phyloP scores from a whole-genome alignment of 495 filamentous ascomycete species.

The Neurospora discreta region DNA sequence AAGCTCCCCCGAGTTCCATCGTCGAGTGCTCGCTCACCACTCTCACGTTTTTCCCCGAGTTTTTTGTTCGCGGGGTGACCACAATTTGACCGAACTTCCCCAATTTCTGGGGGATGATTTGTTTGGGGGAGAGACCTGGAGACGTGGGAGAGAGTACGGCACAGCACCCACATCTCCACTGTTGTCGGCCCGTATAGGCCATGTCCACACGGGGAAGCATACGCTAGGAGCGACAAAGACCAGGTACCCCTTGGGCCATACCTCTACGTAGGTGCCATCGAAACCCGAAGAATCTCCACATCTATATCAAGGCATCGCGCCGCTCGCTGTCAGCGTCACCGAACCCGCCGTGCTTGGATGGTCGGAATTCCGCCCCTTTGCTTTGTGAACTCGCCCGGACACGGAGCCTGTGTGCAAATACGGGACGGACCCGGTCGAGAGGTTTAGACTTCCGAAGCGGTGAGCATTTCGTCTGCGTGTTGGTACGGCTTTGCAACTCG shows the following conservation, averaged over 20 bases:
- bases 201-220: not conserved
- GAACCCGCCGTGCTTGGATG: not conserved
- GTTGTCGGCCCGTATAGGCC: not conserved
- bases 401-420: not conserved
- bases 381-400: not conserved
- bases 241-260: not conserved
- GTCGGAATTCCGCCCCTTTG: not conserved
- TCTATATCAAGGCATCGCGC: not conserved
- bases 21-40: not conserved
- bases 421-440: not conserved
- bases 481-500: not conserved
- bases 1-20: not conserved
- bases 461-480: not conserved
- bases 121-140: not conserved
- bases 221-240: not conserved
- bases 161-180: not conserved
- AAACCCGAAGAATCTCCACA: not conserved
- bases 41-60: not conserved
- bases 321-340: not conserved
- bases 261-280: not conserved
- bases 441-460: not conserved
- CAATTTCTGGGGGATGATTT: not conserved
- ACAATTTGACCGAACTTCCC: not conserved
- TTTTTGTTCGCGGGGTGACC: not conserved
- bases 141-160: not conserved